These are phyloP conservation scores for Trypanosoma caninum DNA, from an alignment of 208 protist genomes.

Conservation along the genomic window DNA sequence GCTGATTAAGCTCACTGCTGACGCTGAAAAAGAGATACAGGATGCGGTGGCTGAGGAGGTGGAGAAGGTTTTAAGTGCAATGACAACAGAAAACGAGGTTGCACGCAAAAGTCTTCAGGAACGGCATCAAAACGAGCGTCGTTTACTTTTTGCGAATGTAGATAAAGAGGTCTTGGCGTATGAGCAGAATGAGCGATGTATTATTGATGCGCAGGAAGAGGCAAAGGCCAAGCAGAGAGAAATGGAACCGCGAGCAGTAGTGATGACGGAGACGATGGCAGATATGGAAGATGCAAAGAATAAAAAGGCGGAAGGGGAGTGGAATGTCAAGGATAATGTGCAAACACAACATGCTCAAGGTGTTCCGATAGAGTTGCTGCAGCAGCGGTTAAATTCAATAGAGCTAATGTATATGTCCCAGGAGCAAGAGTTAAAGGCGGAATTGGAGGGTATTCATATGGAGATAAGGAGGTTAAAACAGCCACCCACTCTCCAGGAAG, in stretches of 20 bases:
- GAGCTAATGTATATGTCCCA: conserved; percentile 14
- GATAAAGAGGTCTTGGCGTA: conserved; percentile 61
- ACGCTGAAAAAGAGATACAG: conserved; percentile 41
- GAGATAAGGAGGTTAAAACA: conserved; percentile 9
- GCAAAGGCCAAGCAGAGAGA: not conserved
- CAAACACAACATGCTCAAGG: conserved; percentile 7
- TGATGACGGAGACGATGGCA: not conserved
- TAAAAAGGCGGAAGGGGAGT: not conserved
- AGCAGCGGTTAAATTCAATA: conserved; percentile 10
- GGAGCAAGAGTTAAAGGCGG: conserved; percentile 15
- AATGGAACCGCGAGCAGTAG: not conserved
- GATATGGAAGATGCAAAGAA: conserved; percentile 1
- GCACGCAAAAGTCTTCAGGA: conserved; percentile 19
- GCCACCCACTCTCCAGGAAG: not conserved
- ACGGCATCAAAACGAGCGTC: conserved; percentile 50
- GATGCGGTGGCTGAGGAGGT: conserved; percentile 30
- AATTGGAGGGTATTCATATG: conserved; percentile 11
- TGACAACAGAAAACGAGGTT: conserved; percentile 30
- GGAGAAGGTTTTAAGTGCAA: conserved; percentile 25
- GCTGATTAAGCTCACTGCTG: conserved; percentile 27
- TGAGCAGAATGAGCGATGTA: conserved; percentile 29
- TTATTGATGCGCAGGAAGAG: conserved; percentile 21
- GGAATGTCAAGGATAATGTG: not conserved
- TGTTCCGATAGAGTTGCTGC: conserved; percentile 6
- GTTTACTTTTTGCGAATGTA: conserved; percentile 40